Base-by-base conservation (phyloP, 2,329 filamentous ascomycete genomes). In the Aspergillus ochraceus region DNA sequence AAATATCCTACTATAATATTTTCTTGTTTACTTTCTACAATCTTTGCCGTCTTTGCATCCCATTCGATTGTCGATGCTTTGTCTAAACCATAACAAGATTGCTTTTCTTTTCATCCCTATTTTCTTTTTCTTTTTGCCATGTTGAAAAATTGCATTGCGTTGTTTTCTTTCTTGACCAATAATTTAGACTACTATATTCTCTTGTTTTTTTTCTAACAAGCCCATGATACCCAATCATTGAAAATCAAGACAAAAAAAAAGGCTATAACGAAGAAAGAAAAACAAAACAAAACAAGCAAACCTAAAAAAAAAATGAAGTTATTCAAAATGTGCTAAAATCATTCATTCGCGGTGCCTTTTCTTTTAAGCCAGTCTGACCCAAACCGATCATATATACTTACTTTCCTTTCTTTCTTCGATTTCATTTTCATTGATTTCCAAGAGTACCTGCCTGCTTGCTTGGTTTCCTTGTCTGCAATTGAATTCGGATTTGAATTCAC, bases 151-250 rank as follows among this genome's bases (percentile, higher is more conserved):
- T 17, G 14, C 36, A 42, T 42, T 42, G 36, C 14, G 36, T n/a
- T n/a, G 12, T 39, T 39, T 42, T 42, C 22, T 19, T 42, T 29
- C 54, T 53, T 39, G 14, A 32, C 53, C 14, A 11, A 22, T 26
- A 45, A 49, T 32, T 59, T 63, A 62, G 58, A 60, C 32, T 26
- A n/a, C 51, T 24, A 20, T 42, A 54, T 22, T 42, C 17, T 42
- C 14, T 42, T 14, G 11, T 30, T 24, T 8, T 39, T 11, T 30
- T 42, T 4, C 20, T 47, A 54, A 42, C 22, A 26, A 53, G 51
- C 49, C 19, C 53, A 53, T 64, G 62, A 66, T 66, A 66, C 62
- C 64, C 64, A 59, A 61, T 49, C 36, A 54, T 32, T 12, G 51
- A 54, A 54, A 39, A 57, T 51, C 29, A 57, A 19, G 49, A 55